A percentile compares a stretch with the other conserved stretches of the same genome.
Evolutionary conservation across 768 basidiomycete genomes (phyloP).

Genomic region (Mycena epipterygia): DNA sequence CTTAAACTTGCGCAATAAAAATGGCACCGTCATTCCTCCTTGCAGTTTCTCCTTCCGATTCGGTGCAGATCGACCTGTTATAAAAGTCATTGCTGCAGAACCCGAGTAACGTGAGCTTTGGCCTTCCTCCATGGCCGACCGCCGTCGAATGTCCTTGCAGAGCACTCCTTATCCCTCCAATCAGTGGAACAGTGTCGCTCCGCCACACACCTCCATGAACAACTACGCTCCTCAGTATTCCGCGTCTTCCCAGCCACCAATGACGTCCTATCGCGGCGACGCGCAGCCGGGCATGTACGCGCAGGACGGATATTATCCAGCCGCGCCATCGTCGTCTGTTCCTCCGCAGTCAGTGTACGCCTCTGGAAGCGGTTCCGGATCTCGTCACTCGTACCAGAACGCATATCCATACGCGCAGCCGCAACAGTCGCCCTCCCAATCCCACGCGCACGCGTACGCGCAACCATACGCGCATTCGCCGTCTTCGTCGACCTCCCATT

Average conservation of each 20-base stretch:
- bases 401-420: conserved; percentile 44
- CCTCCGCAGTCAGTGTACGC: conserved; percentile 39
- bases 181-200: conserved; percentile 52
- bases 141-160: conserved; percentile 47
- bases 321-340: conserved; percentile 18
- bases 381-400: conserved; percentile 51
- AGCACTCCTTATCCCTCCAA: conserved; percentile 46
- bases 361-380: conserved; percentile 42
- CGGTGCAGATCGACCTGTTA: conserved; percentile 40
- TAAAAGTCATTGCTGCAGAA: conserved; percentile 43
- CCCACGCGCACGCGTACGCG: conserved; percentile 39
- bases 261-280: conserved; percentile 23
- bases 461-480: conserved; percentile 36
- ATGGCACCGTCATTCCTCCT: conserved; percentile 21
- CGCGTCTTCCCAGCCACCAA: conserved; percentile 26
- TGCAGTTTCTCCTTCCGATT: conserved; percentile 32
- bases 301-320: conserved; percentile 39
- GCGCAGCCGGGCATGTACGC: conserved; percentile 35
- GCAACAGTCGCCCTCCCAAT: conserved; percentile 49
- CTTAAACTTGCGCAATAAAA: conserved; percentile 22
- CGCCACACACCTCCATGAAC: conserved; percentile 42
- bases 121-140: conserved; percentile 45
- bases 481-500: conserved; percentile 41
- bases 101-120: conserved; percentile 30
- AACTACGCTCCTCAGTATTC: conserved; percentile 40